Evolutionary conservation across 805 yeast genomes (phyloP).

Genomic region (Nakazawaea ernobii): DNA sequence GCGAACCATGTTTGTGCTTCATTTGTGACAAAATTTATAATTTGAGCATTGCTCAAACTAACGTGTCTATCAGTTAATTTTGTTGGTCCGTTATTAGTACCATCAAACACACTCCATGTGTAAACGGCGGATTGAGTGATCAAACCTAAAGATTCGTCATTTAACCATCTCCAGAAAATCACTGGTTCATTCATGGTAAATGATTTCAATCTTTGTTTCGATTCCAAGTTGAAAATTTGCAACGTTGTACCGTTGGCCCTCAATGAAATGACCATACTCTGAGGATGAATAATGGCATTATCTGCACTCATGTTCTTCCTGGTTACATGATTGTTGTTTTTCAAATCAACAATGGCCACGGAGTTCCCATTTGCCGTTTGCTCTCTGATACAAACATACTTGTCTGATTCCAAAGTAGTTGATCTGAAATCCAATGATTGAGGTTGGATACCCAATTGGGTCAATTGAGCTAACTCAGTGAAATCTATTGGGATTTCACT

Average conservation of each 20-base stretch:
- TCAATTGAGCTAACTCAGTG: slow-evolving; percentile 88
- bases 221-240: slow-evolving; percentile 85
- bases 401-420: slow-evolving; percentile 91
- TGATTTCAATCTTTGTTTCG: slow-evolving; percentile 86
- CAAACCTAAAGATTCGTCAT: slow-evolving; percentile 67
- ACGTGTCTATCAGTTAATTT: slow-evolving; percentile 81
- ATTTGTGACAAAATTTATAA: slow-evolving; percentile 85
- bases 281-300: slow-evolving; percentile 94
- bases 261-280: slow-evolving; percentile 81
- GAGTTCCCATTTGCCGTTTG: slow-evolving; percentile 60
- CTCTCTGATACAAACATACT: slow-evolving; percentile 79
- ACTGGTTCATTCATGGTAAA: slow-evolving; percentile 84
- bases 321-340: slow-evolving; percentile 70
- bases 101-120: slow-evolving; percentile 81
- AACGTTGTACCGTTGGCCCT: slow-evolving; percentile 96
- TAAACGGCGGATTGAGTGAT: slow-evolving; percentile 73
- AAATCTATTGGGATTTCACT: slow-evolving; percentile 90
- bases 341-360: slow-evolving; percentile 90
- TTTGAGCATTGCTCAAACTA: slow-evolving; percentile 71
- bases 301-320: slow-evolving; percentile 96
- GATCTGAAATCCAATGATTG: slow-evolving; percentile 85
- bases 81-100: slow-evolving; percentile 75
- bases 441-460: slow-evolving; percentile 80
- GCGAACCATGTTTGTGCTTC: slow-evolving; percentile 87
- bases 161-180: slow-evolving; percentile 93